Conservation (phyloP, 257 asterid species). For the Solanum ahanhuiri region DNA sequence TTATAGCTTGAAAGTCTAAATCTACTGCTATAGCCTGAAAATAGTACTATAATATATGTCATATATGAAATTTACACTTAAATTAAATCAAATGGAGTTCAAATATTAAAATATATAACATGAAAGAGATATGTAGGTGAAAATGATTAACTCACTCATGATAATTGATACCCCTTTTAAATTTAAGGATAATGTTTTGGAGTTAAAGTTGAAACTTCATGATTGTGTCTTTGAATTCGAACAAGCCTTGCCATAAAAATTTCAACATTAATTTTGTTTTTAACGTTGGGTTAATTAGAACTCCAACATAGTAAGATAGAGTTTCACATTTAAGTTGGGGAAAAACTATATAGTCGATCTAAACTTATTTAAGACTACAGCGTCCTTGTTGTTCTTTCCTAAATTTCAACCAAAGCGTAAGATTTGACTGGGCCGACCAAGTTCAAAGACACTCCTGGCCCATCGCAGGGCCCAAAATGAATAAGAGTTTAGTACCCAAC, state of each 20-base stretch:
- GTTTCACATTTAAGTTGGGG: not conserved
- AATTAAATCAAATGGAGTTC: not conserved
- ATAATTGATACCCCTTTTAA: not conserved
- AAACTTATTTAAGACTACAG: not conserved
- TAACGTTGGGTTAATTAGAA: not conserved
- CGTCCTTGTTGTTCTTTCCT: not conserved
- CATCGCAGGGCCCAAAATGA: not conserved
- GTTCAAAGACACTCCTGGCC: not conserved
- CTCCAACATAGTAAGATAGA: not conserved
- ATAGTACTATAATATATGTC: too few relatives aligned
- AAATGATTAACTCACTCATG: not conserved
- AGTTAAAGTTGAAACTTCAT: not conserved
- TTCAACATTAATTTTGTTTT: not conserved
- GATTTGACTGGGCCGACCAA: not conserved
- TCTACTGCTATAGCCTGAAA: too few relatives aligned
- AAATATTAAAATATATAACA: not conserved
- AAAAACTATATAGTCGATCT: not conserved
- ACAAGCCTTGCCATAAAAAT: not conserved
- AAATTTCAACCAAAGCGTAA: not conserved
- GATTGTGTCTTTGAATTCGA: not conserved
- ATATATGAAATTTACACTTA: too few relatives aligned
- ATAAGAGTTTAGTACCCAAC: not conserved
- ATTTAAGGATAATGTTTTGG: not conserved
- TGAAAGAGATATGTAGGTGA: not conserved
- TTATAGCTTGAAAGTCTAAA: too few relatives aligned